Evolutionary conservation across 176 grass and related monocot species (phyloP), one percentile per base, ranked within the genome.

Genomic region (Miscanthus lutarioriparius): DNA sequence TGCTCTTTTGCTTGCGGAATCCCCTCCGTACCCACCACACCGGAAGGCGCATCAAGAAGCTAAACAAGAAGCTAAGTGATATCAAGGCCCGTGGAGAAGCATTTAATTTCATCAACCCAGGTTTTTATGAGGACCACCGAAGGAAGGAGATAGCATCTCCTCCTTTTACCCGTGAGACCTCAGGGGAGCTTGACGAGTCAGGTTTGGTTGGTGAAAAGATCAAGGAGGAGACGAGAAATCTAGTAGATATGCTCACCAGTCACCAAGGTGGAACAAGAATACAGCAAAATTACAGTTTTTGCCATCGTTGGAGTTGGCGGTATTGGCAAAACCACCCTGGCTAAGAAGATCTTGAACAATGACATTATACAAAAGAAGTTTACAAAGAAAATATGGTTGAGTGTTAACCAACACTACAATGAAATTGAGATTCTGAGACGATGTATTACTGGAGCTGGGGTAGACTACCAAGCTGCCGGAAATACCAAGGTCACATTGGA

Each of bases 261-360:
- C n/a, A n/a, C 45, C 12, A 47, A 47, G 45, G 45, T 6, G 47
- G 47, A 49, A 17, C 47, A 49, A 49, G 47, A 17, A 17, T 17
- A 17, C 15, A 39, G 41, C 16, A 41, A 41, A 70, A 70, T 67
- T 16, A 30, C 8, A 11, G 32, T 74, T 35, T 33, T 80, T 44
- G 65, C 85, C 10, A 82, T 87, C 16, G 67, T 41, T 6, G 84
- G 64, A 56, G 70, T 72, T 10, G 63, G 76, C 1, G 84, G 84
- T 2, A 80, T 80, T 3, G 84, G 84, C 17, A 86, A 86, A 35
- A 86, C 76, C 40, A 86, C 84, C 37, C 33, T 86, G 3, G 76
- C 84, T 0, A 56, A 62, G 38, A 86, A 80, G 65, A 69, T 86
- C 3, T 86, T 61, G 15, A 48, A 70, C 43, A 10, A 73, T 41